A percentile compares a stretch with the other conserved stretches of the same genome.
Evolutionary conservation across 768 basidiomycete species (phyloP).

Genomic region (Hirschioporus abietinus): DNA sequence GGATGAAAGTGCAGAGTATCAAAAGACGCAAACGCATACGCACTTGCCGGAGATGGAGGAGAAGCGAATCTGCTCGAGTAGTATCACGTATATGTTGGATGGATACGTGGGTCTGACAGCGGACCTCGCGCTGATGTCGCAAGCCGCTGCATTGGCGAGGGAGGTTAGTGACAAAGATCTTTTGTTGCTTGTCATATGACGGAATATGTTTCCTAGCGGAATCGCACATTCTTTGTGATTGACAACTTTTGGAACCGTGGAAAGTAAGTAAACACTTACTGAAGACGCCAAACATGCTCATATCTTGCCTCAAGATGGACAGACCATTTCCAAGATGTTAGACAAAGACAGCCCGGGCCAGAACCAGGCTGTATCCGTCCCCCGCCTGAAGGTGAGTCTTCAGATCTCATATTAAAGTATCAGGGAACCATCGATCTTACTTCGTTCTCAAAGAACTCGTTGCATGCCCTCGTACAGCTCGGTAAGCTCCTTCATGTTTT

Average conservation of each 20-base stretch:
- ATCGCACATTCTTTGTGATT: slow-evolving; percentile 62
- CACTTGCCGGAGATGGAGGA: slow-evolving; percentile 20
- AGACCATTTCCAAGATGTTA: slow-evolving; percentile 58
- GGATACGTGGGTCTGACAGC: slow-evolving; percentile 59
- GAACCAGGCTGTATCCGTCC: slow-evolving; percentile 59
- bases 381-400: slow-evolving; percentile 50
- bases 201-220: slow-evolving; percentile 33
- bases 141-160: slow-evolving; percentile 58
- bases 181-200: not conserved
- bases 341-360: slow-evolving; percentile 50
- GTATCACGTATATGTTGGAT: slow-evolving; percentile 68
- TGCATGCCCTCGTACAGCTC: slow-evolving; percentile 64
- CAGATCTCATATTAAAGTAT: slow-evolving; percentile 10
- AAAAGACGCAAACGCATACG: not conserved
- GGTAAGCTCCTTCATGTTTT: slow-evolving; percentile 32
- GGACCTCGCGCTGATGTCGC: slow-evolving; percentile 63
- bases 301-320: slow-evolving; percentile 42
- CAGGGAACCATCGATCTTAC: slow-evolving; percentile 8
- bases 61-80: slow-evolving; percentile 43
- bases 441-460: slow-evolving; percentile 45
- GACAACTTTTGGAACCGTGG: slow-evolving; percentile 73
- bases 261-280: slow-evolving; percentile 36
- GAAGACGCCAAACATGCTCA: slow-evolving; percentile 3
- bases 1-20: slow-evolving; percentile 19
- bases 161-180: slow-evolving; percentile 39